Evolutionary conservation across 1,284 basidiomycete species (phyloP), one percentile per base, ranked within the genome.

Genomic region (Phellopilus nigrolimitatus): DNA sequence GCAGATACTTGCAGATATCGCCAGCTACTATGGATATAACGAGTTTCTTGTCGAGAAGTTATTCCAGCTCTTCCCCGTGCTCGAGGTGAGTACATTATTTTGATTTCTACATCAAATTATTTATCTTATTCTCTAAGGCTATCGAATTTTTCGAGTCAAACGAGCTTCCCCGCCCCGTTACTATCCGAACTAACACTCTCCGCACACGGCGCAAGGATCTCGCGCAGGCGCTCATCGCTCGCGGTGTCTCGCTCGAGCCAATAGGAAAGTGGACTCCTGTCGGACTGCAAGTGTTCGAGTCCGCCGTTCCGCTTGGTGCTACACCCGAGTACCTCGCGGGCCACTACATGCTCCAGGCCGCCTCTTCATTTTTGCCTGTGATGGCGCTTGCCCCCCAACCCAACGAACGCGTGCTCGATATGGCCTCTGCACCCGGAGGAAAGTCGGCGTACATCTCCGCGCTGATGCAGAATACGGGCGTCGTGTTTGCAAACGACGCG

Each of bases 251-350:
- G 62, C 79, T 99, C 55, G 95, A 99, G 67, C 95, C 97, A 5
- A 93, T 99, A 58, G 97, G 97, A 27, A 97, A 97, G 69, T 99
- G 97, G 97, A 91, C 90, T 46, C 98, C 97, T 65, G 95, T 98
- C 56, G 97, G 97, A 6, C 76, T 99, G 27, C 97, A 99, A 68
- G 88, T 99, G 1, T 99, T 99, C 64, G 97, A 99, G 69, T 94
- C 90, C 58, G 84, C 80, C 52, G 95, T 99, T 3, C 97, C 97
- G 1, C 90, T 99, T 56, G 93, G 91, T 64, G 97, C 97, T 3
- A 99, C 97, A 2, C 97, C 97, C 4, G 97, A 99, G 71, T 99
- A 99, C 68, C 84, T 99, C 31, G 94, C 95, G 0, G 97, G 97
- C 2, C 95, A 99, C 67, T 99, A 99, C 73, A 99, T 99, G 91